phyloP scores from a whole-genome alignment of 192 early-diverging fungal species.

The Linnemannia exigua region DNA sequence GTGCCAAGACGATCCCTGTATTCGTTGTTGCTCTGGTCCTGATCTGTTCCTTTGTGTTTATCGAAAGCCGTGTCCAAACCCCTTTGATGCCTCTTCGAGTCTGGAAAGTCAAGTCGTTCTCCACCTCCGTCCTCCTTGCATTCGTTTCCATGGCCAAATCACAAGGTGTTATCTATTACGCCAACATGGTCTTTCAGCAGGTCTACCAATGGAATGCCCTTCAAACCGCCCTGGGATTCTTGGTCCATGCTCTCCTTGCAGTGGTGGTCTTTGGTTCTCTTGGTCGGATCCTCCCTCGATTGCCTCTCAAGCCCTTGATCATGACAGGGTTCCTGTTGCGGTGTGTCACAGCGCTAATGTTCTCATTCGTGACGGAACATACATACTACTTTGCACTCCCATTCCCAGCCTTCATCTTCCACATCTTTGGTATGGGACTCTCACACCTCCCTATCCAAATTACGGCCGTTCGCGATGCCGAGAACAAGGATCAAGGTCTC shows the following conservation, averaged over 20 bases:
- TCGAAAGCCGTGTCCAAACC: conserved; percentile 30
- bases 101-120: conserved; percentile 59
- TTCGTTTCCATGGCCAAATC: conserved; percentile 52
- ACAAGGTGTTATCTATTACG: conserved; percentile 55
- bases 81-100: conserved; percentile 58
- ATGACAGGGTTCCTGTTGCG: conserved; percentile 25
- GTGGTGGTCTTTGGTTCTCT: conserved; percentile 44
- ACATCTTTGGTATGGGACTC: conserved; percentile 32
- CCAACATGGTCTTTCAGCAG: conserved; percentile 63
- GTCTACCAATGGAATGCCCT: conserved; percentile 52
- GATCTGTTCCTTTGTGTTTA: conserved; percentile 47
- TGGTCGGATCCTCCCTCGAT: conserved; percentile 48
- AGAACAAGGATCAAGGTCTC: conserved; percentile 37
- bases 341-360: conserved; percentile 25
- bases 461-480: conserved; percentile 37
- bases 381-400: conserved; percentile 35
- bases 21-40: conserved; percentile 37
- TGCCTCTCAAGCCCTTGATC: conserved; percentile 26
- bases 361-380: conserved; percentile 29
- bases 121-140: conserved; percentile 53
- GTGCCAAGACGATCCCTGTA: conserved; percentile 34
- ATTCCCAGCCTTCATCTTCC: conserved; percentile 41
- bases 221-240: conserved; percentile 57
- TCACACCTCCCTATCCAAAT: conserved; percentile 28
- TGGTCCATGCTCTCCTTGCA: conserved; percentile 49